Conservation (phyloP, 345 rosid genomes). For the Trapa bicornis region DNA sequence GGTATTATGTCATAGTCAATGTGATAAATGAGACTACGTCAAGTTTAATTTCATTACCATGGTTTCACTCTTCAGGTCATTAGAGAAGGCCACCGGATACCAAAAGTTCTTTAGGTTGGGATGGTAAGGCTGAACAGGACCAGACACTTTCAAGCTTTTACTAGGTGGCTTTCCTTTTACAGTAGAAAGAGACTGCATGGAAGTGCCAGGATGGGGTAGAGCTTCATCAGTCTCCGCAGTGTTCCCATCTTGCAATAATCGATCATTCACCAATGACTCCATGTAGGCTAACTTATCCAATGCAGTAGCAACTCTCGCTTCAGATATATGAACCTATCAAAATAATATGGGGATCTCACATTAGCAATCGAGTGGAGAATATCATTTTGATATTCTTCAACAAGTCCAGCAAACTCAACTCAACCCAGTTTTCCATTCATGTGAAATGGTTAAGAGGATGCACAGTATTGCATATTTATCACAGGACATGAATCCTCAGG, state of each 20-base stretch:
- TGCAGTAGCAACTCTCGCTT: constrained; percentile 87
- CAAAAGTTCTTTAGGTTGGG: constrained; percentile 72
- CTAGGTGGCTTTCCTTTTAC: constrained; percentile 32
- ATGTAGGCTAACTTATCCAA: constrained; percentile 88
- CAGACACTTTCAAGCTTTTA: constrained; percentile 77
- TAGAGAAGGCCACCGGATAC: constrained; percentile 85
- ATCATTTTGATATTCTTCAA: neutral
- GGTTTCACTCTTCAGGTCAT: constrained; percentile 73
- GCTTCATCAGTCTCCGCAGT: constrained; percentile 27
- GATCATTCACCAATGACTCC: constrained; percentile 81
- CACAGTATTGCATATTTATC: neutral
- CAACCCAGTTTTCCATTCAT: neutral
- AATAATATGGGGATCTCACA: neutral
- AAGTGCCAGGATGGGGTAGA: constrained; percentile 33
- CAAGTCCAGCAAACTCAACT: neutral
- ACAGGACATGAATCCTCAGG: neutral
- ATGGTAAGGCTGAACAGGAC: constrained; percentile 77
- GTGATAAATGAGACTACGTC: neutral
- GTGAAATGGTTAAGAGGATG: neutral
- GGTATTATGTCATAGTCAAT: neutral
- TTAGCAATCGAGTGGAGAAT: neutral
- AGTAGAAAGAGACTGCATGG: constrained; percentile 29
- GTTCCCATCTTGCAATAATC: constrained; percentile 52
- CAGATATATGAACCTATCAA: constrained; percentile 87
- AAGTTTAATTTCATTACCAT: constrained; percentile 41